Evolutionary conservation across 805 yeast species (phyloP).

Genomic region (Kazachstania africana): DNA sequence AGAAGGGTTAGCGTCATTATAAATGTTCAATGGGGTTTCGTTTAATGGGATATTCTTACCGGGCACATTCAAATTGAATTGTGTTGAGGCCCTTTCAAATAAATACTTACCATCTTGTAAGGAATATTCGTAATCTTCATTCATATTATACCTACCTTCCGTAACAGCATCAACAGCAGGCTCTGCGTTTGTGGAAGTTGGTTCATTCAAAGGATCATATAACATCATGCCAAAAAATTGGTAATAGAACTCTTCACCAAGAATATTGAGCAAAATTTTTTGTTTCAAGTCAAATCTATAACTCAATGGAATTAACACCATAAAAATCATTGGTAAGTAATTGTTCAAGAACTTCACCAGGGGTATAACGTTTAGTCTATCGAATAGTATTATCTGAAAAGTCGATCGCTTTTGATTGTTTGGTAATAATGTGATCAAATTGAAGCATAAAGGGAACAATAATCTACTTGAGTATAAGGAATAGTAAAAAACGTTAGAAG

Average conservation of each 20-base stretch:
- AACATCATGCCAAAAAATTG: slow-evolving; percentile 25
- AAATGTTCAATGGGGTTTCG: not conserved
- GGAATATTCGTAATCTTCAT: slow-evolving; percentile 30
- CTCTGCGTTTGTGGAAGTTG: not conserved
- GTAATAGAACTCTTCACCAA: slow-evolving; percentile 26
- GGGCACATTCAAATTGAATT: slow-evolving; percentile 8
- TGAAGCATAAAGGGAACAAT: slow-evolving; percentile 25
- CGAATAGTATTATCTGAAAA: slow-evolving; percentile 18
- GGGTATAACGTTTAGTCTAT: slow-evolving; percentile 20
- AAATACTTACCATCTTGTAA: slow-evolving; percentile 25
- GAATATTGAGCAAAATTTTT: slow-evolving; percentile 16
- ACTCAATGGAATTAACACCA: slow-evolving; percentile 15
- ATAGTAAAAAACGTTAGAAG: slow-evolving; percentile 22
- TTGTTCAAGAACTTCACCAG: slow-evolving; percentile 18
- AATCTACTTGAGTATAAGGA: slow-evolving; percentile 25
- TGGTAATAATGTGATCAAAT: slow-evolving; percentile 21
- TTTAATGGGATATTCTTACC: too few relatives aligned
- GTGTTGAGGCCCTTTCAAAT: slow-evolving; percentile 22
- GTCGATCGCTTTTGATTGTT: slow-evolving; percentile 9
- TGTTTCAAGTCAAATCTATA: slow-evolving; percentile 21
- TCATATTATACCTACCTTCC: slow-evolving; percentile 24
- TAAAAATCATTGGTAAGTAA: slow-evolving; percentile 19
- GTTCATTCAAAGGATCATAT: slow-evolving; percentile 13
- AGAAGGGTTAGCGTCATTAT: too few relatives aligned
- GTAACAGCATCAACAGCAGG: not conserved